phyloP scores from a whole-genome alignment of 2,329 filamentous ascomycete genomes.

The Penicillium sp. region DNA sequence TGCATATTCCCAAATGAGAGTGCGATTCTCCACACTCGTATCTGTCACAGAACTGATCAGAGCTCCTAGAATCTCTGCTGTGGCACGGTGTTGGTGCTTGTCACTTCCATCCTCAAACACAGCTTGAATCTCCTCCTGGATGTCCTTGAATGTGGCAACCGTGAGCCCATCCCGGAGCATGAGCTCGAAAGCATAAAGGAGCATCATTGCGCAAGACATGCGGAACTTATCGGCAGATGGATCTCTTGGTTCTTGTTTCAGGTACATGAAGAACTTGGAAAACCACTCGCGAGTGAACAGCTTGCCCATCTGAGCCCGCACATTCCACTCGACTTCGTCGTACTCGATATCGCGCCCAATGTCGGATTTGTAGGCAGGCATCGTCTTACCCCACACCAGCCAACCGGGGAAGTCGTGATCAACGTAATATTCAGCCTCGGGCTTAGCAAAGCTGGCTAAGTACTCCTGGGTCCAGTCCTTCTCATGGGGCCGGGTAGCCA shows the following conservation, averaged over 20 bases:
- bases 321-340: constrained; percentile 74
- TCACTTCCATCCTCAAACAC: constrained; percentile 92
- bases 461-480: constrained; percentile 77
- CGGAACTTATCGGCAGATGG: constrained; percentile 80
- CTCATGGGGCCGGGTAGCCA: constrained; percentile 74
- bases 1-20: constrained; percentile 82
- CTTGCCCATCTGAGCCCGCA: constrained; percentile 76
- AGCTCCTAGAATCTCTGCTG: constrained; percentile 87
- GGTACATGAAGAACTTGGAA: constrained; percentile 80
- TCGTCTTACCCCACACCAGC: constrained; percentile 90
- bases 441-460: constrained; percentile 73
- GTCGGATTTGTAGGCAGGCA: constrained; percentile 76
- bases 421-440: constrained; percentile 82
- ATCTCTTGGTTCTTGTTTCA: constrained; percentile 95
- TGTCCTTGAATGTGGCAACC: constrained; percentile 77
- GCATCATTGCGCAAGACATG: constrained; percentile 80
- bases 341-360: constrained; percentile 69
- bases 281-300: constrained; percentile 85
- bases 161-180: constrained; percentile 76
- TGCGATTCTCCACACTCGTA: constrained; percentile 70
- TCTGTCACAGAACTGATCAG: constrained; percentile 80
- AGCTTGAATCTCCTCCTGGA: constrained; percentile 74
- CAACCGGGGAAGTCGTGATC: constrained; percentile 92
- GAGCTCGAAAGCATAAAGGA: constrained; percentile 88
- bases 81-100: constrained; percentile 96